A percentile compares a stretch with the other conserved stretches of the same genome.
phyloP scores from a whole-genome alignment of 805 yeast genomes.

The Candida oleophila region DNA sequence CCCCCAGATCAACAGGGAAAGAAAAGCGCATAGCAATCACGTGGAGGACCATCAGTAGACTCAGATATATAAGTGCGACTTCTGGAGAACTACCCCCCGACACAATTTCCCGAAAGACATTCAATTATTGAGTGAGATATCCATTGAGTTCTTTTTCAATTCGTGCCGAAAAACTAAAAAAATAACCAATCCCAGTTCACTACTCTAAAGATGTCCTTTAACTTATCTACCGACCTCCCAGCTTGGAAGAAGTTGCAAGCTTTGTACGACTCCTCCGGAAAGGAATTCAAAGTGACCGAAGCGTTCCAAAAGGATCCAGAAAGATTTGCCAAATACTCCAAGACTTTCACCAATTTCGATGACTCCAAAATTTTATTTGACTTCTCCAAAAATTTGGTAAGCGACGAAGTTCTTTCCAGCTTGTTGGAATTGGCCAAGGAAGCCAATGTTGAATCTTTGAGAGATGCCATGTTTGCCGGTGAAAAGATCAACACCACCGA shows the following conservation, averaged over 20 bases:
- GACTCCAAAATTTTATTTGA: slow-evolving; percentile 89
- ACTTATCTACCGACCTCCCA: slow-evolving; percentile 69
- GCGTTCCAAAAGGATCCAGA: slow-evolving; percentile 73
- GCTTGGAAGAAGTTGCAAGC: slow-evolving; percentile 80
- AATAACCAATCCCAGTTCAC: neutral
- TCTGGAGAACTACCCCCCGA: neutral
- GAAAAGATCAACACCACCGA: slow-evolving; percentile 94
- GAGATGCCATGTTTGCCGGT: slow-evolving; percentile 92
- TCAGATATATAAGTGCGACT: too few relatives aligned
- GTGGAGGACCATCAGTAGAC: neutral
- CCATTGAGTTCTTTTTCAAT: too few relatives aligned
- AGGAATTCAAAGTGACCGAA: slow-evolving; percentile 67
- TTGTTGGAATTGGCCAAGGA: slow-evolving; percentile 83
- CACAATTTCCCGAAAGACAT: too few relatives aligned
- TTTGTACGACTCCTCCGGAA: slow-evolving; percentile 70
- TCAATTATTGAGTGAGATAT: too few relatives aligned
- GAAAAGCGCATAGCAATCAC: neutral
- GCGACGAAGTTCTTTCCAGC: slow-evolving; percentile 71
- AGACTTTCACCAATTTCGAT: slow-evolving; percentile 79
- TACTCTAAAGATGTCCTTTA: slow-evolving; percentile 33
- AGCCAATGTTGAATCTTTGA: slow-evolving; percentile 80
- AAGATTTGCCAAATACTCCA: slow-evolving; percentile 75
- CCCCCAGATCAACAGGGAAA: neutral
- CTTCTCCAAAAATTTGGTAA: slow-evolving; percentile 90
- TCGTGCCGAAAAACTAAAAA: neutral